Evolutionary conservation across 441 rosid genomes (phyloP).

Genomic region (Croton setiger): DNA sequence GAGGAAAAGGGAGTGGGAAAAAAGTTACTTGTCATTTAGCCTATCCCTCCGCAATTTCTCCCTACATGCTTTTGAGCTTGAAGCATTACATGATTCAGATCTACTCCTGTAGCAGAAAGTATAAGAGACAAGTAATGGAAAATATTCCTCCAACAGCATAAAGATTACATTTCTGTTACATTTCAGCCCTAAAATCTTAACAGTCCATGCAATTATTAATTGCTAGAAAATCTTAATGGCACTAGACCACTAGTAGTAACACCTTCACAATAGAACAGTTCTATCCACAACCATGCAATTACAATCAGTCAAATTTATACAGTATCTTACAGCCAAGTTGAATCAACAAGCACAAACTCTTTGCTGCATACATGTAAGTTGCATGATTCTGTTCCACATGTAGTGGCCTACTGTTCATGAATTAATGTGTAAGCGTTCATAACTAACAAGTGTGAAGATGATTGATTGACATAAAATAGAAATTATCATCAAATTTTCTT

Average conservation of each 20-base stretch:
- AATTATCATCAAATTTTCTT: not conserved
- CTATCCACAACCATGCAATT: not conserved
- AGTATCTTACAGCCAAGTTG: not conserved
- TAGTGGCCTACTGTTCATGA: not conserved
- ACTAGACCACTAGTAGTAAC: not conserved
- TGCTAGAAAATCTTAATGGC: not conserved
- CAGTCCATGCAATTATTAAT: not conserved
- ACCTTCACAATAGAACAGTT: not conserved
- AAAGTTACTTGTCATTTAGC: conserved; percentile 78
- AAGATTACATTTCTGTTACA: not conserved
- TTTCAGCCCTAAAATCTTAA: not conserved
- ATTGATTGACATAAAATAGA: not conserved
- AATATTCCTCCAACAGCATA: not conserved
- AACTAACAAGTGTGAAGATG: not conserved
- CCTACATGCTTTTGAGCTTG: conserved; percentile 97
- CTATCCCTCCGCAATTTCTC: conserved; percentile 96
- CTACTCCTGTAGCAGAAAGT: conserved; percentile 53
- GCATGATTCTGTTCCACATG: conserved; percentile 1
- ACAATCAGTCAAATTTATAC: not conserved
- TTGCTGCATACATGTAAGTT: not conserved
- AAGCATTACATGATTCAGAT: conserved; percentile 58
- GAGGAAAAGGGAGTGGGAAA: not conserved
- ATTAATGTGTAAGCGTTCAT: not conserved
- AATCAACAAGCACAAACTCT: not conserved
- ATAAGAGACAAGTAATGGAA: not conserved